A percentile compares a stretch with the other conserved stretches of the same genome.
Evolutionary conservation across 202 grass and related monocot genomes (phyloP).

Genomic region (Digitaria exilis): DNA sequence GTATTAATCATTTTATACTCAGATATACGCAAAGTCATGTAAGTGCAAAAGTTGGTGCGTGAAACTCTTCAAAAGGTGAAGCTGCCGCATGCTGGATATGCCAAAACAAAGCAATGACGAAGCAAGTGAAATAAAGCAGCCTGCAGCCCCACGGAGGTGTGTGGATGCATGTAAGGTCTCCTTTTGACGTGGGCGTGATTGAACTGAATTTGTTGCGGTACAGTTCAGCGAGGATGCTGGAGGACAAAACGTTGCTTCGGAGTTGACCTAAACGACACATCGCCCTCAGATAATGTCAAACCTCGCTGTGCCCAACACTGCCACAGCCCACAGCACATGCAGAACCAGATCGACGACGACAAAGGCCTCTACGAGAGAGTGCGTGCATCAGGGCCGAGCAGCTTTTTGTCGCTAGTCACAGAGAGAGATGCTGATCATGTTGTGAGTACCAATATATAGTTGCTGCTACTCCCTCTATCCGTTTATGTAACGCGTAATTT

Average conservation of each 20-base stretch:
- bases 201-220: conserved; percentile 5
- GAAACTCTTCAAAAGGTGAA: background rate
- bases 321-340: background rate
- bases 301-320: too few relatives aligned
- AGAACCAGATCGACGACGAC: background rate
- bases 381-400: background rate
- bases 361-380: too few relatives aligned
- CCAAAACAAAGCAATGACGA: background rate
- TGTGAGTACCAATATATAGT: too few relatives aligned
- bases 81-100: background rate
- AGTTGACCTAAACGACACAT: conserved; percentile 24
- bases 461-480: too few relatives aligned
- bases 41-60: background rate
- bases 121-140: background rate
- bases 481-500: too few relatives aligned
- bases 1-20: background rate
- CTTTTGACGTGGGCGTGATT: conserved; percentile 13
- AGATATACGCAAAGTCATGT: background rate
- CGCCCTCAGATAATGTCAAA: conserved; percentile 18
- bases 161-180: background rate
- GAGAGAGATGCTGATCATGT: too few relatives aligned
- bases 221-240: conserved; percentile 6
- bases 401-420: too few relatives aligned
- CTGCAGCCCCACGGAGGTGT: background rate
- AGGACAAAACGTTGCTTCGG: background rate